Conservation (phyloP, 129 eudicot species). For the Escallonia rubra region DNA sequence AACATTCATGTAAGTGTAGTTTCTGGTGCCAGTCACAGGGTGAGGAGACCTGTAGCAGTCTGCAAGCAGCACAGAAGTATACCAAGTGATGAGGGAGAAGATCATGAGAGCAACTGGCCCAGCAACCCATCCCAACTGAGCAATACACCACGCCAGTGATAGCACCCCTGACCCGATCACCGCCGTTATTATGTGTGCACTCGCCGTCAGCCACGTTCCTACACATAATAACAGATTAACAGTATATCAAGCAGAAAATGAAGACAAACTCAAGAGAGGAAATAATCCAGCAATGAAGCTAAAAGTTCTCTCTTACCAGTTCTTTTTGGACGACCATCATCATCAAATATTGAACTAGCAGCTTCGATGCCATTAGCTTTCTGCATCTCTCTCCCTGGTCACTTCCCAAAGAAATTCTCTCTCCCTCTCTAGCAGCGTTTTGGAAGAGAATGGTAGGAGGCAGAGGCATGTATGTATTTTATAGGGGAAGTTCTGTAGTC, state of each 20-base stretch:
- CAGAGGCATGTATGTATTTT: no score
- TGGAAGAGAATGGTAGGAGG: no score
- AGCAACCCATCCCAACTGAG: conserved; percentile 70
- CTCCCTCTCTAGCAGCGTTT: no score
- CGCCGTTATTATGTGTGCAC: conserved; percentile 69
- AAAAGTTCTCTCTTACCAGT: conserved; percentile 23
- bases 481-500: no score
- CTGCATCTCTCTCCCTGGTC: no score
- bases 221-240: background rate
- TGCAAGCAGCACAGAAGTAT: conserved; percentile 60
- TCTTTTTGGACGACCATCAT: conserved; percentile 58
- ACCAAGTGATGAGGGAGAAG: conserved; percentile 61
- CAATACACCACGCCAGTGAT: conserved; percentile 69
- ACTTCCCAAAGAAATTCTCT: no score
- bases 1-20: conserved; percentile 66
- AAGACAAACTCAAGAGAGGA: background rate
- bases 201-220: conserved; percentile 59
- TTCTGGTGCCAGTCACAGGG: conserved; percentile 51
- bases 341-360: conserved; percentile 23
- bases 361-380: no score
- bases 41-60: conserved; percentile 58
- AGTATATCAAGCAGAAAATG: background rate
- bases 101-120: conserved; percentile 51
- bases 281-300: background rate
- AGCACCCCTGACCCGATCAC: conserved; percentile 70